These are phyloP conservation scores for Leptomonas seymouri DNA, from an alignment of 208 protist genomes.

Conservation along the genomic window DNA sequence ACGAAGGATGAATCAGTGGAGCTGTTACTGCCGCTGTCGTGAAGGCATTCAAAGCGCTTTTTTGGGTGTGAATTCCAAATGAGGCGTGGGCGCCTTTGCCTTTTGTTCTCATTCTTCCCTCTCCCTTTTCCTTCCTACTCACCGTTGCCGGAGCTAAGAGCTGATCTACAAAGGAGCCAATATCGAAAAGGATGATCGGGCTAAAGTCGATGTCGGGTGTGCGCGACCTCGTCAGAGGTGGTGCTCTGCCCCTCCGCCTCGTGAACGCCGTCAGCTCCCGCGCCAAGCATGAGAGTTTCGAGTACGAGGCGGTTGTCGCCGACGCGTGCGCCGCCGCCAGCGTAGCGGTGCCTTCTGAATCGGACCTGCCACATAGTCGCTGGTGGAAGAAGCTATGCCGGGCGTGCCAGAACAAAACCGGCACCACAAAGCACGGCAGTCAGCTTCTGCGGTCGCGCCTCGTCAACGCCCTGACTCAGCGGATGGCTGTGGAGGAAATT, in stretches of 20 bases:
- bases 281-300: constrained; percentile 50
- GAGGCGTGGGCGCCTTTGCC: not conserved
- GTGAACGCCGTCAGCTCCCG: constrained; percentile 46
- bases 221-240: constrained; percentile 64
- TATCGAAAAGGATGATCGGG: constrained; percentile 47
- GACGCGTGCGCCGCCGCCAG: constrained; percentile 62
- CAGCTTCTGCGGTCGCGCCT: constrained; percentile 63
- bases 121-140: not conserved
- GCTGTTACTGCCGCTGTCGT: too few relatives aligned
- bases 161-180: not conserved
- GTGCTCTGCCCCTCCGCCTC: constrained; percentile 38
- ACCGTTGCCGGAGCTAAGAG: not conserved
- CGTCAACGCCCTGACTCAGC: constrained; percentile 72
- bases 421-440: constrained; percentile 62
- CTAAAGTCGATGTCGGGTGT: constrained; percentile 86
- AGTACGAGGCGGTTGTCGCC: constrained; percentile 55
- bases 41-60: too few relatives aligned
- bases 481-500: constrained; percentile 80
- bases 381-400: constrained; percentile 89
- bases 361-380: constrained; percentile 53
- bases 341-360: constrained; percentile 50
- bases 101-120: constrained; percentile 3
- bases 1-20: not conserved
- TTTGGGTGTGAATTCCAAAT: too few relatives aligned
- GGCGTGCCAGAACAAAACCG: constrained; percentile 72